Base-by-base conservation (phyloP, 129 eudicot genomes). In the Flaveria sonorensis region DNA sequence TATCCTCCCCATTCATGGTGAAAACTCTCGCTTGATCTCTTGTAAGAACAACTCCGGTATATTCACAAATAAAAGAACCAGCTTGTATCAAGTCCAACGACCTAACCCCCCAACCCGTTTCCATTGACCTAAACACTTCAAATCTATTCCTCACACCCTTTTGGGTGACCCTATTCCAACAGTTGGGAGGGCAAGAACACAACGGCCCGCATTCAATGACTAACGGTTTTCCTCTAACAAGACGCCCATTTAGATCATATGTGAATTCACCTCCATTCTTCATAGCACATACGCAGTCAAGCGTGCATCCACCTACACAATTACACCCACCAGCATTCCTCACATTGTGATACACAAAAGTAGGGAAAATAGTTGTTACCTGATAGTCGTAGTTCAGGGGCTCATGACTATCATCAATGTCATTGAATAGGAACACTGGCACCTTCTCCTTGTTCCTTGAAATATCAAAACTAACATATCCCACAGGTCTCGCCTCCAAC, bases 81-180 rank as follows among this genome's bases (percentile, higher is more conserved):
- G 75, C 75, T 71, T 50, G 75, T 18, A 71, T 71, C 16, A 71
- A 71, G 40, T 71, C 75, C 7, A 71, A 39, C 15, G 75, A 71
- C 36, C 75, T 26, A 50, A 71, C 75, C 7, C 75, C 75, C 75
- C 75, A 71, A 9, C 75, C 75, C 7, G 75, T 71, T 50, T 71
- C 75, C 23, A 53, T 53, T n/a, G 75, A 71, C 63, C 75, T 50
- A 11, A 71, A 71, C 62, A 71, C 75, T 71, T 71, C 75, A 26
- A 71, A 51, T 18, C 24, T 71, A 30, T 50, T 8, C 57, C 15
- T 71, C 40, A 71, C 56, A 50, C 75, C 75, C 20, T 71, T 71
- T 71, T 71, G 75, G 63, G 63, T 71, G 24, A 71, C 75, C 39
- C 75, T 42, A 71, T 71, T 71, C 39, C 23, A 55, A 71, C 75